Evolutionary conservation across 1,139 yeast species (phyloP).

Genomic region (Pichia sp.): DNA sequence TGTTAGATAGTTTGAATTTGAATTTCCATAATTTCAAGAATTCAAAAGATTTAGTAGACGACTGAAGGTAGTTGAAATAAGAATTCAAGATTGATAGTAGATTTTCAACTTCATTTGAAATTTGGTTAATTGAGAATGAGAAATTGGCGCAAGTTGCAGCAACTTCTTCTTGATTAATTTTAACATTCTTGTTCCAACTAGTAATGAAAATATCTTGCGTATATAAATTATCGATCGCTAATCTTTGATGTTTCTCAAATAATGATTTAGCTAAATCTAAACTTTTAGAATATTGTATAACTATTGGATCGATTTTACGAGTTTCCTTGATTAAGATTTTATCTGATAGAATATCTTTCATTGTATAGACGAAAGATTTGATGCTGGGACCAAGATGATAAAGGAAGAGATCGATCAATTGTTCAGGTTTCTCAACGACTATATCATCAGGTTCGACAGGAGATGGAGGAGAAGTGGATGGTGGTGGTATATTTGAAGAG

Average conservation of each 20-base stretch:
- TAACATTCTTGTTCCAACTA: conserved; percentile 35
- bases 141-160: conserved; percentile 84
- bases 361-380: conserved; percentile 57
- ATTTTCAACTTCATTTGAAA: conserved; percentile 48
- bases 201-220: conserved; percentile 46
- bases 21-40: conserved; percentile 49
- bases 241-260: conserved; percentile 49
- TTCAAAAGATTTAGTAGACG: conserved; percentile 34
- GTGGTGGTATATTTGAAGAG: not conserved
- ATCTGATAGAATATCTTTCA: conserved; percentile 52
- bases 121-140: conserved; percentile 55
- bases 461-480: not conserved
- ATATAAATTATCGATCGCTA: conserved; percentile 53
- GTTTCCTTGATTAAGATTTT: conserved; percentile 45
- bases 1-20: conserved; percentile 3
- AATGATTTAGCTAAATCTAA: conserved; percentile 45
- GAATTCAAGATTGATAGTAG: conserved; percentile 41
- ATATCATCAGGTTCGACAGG: conserved; percentile 15
- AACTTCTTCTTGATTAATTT: conserved; percentile 68
- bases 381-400: conserved; percentile 67
- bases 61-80: conserved; percentile 19
- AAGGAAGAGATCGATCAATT: conserved; percentile 59
- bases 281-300: conserved; percentile 42
- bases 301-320: conserved; percentile 31
- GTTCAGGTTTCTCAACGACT: conserved; percentile 36